phyloP scores from a whole-genome alignment of 78 protist species.

The Pelomyxa schiedti region DNA sequence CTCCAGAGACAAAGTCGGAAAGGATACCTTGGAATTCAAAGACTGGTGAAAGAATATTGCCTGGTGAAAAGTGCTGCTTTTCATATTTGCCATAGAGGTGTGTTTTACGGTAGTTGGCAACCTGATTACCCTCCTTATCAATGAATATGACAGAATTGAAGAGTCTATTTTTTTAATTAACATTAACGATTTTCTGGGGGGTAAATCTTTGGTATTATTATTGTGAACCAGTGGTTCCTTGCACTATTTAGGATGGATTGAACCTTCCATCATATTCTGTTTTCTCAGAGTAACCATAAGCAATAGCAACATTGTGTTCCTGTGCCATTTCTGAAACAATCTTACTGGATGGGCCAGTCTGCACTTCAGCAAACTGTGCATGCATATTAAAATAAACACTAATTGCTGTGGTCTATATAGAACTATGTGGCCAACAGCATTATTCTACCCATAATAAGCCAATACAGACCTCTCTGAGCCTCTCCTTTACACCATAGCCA shows the following conservation, averaged over 20 bases:
- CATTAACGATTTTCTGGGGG: too few species aligned
- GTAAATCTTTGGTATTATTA: too few species aligned
- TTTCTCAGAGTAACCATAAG: background rate
- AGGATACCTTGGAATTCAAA: background rate
- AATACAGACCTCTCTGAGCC: too few species aligned
- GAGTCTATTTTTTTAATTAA: too few species aligned
- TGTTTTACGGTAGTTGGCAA: background rate
- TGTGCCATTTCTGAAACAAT: background rate
- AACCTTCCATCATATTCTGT: background rate
- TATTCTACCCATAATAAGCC: too few species aligned
- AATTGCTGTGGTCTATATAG: too few species aligned
- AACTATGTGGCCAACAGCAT: too few species aligned
- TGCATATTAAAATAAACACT: too few species aligned
- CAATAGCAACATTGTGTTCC: background rate
- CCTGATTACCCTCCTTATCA: background rate
- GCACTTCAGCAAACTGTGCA: background rate
- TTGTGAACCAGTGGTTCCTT: background rate
- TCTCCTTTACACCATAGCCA: background rate
- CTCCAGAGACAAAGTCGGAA: background rate
- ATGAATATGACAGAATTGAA: background rate
- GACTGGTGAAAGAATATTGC: background rate
- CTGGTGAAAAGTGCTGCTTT: background rate
- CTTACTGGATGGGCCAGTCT: background rate
- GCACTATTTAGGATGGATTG: background rate
- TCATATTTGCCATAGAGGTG: conserved; percentile 1